Evolutionary conservation across 2,329 filamentous ascomycete species (phyloP), one percentile per base, ranked within the genome.

Genomic region (Colletotrichum sp.): DNA sequence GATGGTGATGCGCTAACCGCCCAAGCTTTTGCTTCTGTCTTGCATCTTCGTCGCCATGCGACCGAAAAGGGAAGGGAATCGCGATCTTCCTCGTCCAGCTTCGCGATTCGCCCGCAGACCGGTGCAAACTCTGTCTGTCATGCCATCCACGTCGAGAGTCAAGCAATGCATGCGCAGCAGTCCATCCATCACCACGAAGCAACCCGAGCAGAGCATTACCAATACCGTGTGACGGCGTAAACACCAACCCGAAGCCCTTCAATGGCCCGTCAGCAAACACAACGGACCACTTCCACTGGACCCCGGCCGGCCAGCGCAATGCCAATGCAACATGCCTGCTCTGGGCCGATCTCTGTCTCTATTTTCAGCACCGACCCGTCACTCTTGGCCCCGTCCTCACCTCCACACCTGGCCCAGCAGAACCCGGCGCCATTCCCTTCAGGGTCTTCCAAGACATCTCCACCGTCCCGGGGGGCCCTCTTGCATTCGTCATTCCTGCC

Each of bases 341-440:
- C 72, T 61, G 18, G 32, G 63, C 69, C 68, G 63, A 75, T 72
- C 72, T 64, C 28, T 68, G 69, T 75, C 72, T 63, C 72, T 75
- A 75, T 72, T 75, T 75, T 72, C 48, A 72, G 72, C 72, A 72
- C 69, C 72, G 39, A 61, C 72, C 72, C 68, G 52, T 70, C 24
- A 48, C 48, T 74, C 34, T 48, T 70, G 59, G 39, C 43, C 36
- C 60, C 52, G 66, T 60, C 61, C 9, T 30, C 32, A 24, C 72
- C 72, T 74, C 68, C 72, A 65, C 72, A 26, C 32, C 71, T 55
- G 34, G 43, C 68, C 61, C 61, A 61, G 55, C 52, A 60, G 12
- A 67, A 43, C 72, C 68, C 68, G 63, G 63, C 73, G 16, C 21
- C 48, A 34, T 63, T n/a, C 63, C 63, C 26, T 72, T 72, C 72